Conservation (phyloP, 371 early-diverging fungal genomes). For the Circinella umbellata region DNA sequence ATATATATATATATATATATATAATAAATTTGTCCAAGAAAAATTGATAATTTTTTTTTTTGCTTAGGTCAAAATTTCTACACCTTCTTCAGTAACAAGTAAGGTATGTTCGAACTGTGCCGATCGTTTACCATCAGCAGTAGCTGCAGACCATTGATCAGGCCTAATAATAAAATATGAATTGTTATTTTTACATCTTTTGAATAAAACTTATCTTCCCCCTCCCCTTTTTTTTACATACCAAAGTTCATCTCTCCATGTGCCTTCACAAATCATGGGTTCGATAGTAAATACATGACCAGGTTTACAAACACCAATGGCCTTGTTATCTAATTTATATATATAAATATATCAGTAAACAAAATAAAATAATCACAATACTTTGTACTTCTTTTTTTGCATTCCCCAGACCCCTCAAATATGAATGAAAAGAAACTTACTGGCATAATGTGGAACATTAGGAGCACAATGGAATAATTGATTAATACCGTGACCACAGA, state of each 20-base stretch:
- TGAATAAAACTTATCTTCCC: neutral
- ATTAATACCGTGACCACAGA: constrained; percentile 95
- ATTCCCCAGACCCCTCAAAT: no score
- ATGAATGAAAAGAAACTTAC: constrained; percentile 35
- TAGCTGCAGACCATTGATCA: constrained; percentile 93
- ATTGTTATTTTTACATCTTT: no score
- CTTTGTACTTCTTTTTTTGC: no score
- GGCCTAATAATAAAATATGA: constrained; percentile 49
- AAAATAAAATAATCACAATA: no score
- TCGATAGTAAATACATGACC: constrained; percentile 98
- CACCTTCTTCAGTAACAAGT: constrained; percentile 91
- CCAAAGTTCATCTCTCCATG: constrained; percentile 65
- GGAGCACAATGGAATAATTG: constrained; percentile 91
- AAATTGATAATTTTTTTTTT: no score
- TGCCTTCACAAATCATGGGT: constrained; percentile 95
- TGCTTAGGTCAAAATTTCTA: constrained; percentile 83
- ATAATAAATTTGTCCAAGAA: no score
- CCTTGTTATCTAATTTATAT: constrained; percentile 76
- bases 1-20: no score
- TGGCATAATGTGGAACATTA: constrained; percentile 95
- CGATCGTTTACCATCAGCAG: constrained; percentile 93
- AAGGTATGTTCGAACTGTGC: constrained; percentile 99
- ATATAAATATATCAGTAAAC: no score
- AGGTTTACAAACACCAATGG: constrained; percentile 90
- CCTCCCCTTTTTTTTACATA: constrained; percentile 14